Conservation (phyloP, 2,329 filamentous ascomycete species). For the Torrubiella hemipterigena region DNA sequence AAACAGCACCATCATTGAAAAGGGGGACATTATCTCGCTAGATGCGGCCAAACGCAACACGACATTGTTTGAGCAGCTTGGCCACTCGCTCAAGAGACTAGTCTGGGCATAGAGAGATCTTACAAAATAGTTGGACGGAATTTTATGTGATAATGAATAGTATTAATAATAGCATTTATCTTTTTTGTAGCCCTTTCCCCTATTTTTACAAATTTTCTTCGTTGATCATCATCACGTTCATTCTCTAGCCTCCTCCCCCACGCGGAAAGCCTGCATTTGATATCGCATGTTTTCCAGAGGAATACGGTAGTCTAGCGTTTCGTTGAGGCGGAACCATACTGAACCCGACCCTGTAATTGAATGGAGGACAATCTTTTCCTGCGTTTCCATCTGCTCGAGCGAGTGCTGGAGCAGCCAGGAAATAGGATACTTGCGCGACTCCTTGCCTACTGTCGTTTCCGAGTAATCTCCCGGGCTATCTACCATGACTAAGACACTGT, state of each 20-base stretch:
- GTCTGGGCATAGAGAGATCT: slow-evolving; percentile 55
- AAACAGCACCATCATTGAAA: slow-evolving; percentile 36
- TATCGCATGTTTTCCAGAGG: slow-evolving; percentile 90
- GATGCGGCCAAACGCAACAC: slow-evolving; percentile 80
- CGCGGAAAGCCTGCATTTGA: slow-evolving; percentile 72
- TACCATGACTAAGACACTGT: slow-evolving; percentile 67
- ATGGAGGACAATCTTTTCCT: slow-evolving; percentile 50
- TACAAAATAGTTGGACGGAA: slow-evolving; percentile 7
- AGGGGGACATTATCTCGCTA: slow-evolving; percentile 66
- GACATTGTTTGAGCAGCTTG: slow-evolving; percentile 72
- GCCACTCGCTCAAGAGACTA: slow-evolving; percentile 84
- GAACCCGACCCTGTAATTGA: slow-evolving; percentile 67
- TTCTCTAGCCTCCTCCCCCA: slow-evolving; percentile 7
- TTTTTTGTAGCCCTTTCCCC: too few species aligned
- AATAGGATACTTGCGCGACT: slow-evolving; percentile 71
- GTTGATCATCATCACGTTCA: slow-evolving; percentile 1
- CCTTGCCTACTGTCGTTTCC: slow-evolving; percentile 57
- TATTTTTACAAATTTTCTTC: slow-evolving; percentile 2
- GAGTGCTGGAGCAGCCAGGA: slow-evolving; percentile 83
- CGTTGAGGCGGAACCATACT: slow-evolving; percentile 68
- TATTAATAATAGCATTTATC: slow-evolving; percentile 1
- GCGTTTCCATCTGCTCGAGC: slow-evolving; percentile 37
- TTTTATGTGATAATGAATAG: slow-evolving; percentile 6
- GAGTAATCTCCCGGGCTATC: slow-evolving; percentile 94
- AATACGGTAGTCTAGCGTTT: slow-evolving; percentile 64